phyloP scores from a whole-genome alignment of 2,329 filamentous ascomycete species.

The Ophiostoma ulmi region DNA sequence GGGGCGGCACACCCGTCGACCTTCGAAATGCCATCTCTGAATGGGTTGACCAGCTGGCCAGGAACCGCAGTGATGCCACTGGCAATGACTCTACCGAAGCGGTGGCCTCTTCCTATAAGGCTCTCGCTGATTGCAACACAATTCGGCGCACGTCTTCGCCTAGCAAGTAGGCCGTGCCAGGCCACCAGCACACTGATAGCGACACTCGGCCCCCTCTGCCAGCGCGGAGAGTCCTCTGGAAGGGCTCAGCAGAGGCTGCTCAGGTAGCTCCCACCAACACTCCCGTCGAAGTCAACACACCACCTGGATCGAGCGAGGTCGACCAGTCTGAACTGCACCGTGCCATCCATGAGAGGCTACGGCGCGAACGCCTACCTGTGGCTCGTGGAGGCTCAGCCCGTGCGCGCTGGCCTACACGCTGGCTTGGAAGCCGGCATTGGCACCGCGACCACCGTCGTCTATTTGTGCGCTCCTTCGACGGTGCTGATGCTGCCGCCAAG shows the following conservation, averaged over 20 bases:
- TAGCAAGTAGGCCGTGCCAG: conserved; percentile 15
- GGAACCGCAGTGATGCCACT: not conserved
- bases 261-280: not conserved
- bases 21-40: not conserved
- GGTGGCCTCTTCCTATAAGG: not conserved
- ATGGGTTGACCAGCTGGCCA: conserved; percentile 18
- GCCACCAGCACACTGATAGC: too few relatives aligned
- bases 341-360: conserved; percentile 17
- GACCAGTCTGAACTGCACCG: conserved; percentile 14
- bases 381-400: not conserved
- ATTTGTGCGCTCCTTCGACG: conserved; percentile 22
- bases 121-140: not conserved
- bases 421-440: conserved; percentile 19
- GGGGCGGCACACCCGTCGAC: not conserved
- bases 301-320: not conserved
- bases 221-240: not conserved
- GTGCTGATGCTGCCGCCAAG: not conserved
- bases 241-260: not conserved
- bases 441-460: conserved; percentile 17
- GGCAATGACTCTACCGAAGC: not conserved
- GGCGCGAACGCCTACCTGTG: not conserved
- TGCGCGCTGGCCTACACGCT: conserved; percentile 20
- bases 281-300: not conserved
- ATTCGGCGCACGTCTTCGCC: not conserved
- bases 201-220: not conserved